Base-by-base conservation (phyloP, 2,329 filamentous ascomycete genomes). In the Fusarium torreyae region DNA sequence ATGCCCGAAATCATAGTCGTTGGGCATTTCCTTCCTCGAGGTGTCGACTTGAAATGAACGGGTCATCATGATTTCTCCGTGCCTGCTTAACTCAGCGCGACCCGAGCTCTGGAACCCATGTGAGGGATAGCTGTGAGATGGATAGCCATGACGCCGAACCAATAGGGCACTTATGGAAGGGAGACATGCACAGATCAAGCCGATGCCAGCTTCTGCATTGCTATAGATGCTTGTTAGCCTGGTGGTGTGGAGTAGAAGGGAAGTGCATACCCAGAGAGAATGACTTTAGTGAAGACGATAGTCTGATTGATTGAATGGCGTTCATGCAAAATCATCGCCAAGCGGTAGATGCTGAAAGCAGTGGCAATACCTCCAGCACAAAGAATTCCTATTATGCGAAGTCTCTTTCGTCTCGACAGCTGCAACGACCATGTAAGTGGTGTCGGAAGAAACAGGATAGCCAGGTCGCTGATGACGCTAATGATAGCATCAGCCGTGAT, bases 41-140 rank as follows among this genome's bases (percentile, higher is more conserved):
- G 68, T 67, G 26, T 77, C 70, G 43, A 77, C 68, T 2, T 75
- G 72, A 31, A 73, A 76, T 8, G 76, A 74, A 5, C 73, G 68
- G 7, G 76, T 77, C 62, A 78, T 20, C 49, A 76, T 69, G 7
- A 78, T 78, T n/a, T 76, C 74, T 36, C 74, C 75, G 1, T 63
- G 60, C 14, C 53, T 60, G 6, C 55, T 63, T 6, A 62, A 59
- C 0, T 53, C 63, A 1, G 52, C 57, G 7, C 58, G 57, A 0
- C 50, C 70, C 1, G 68, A 65, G 15, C 51, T 69, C 14, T 76
- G 46, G 68, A 43, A 69, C n/a, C 63, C 67, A 6, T 68, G 39
- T 8, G 39, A 42, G 18, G 39, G 20, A 22, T 28, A 28, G 28
- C 28, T 13, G 1, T 34, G 70, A 38, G 74, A 77, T 0, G 71